phyloP scores from a whole-genome alignment of 805 yeast species.

The Barnettozyma californica region DNA sequence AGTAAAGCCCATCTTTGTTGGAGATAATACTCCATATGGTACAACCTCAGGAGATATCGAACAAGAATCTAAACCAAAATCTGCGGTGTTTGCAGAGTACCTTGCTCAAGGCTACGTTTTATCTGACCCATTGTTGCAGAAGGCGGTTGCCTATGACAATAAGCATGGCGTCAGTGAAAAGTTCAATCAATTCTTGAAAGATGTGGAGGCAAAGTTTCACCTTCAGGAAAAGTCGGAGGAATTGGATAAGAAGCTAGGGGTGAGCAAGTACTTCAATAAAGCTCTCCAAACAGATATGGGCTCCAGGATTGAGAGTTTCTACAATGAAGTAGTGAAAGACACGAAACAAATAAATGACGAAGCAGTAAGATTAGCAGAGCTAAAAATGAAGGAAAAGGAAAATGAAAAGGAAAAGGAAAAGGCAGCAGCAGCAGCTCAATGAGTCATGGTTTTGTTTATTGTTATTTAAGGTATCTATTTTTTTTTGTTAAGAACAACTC shows the following conservation, averaged over 20 bases:
- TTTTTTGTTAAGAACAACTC: neutral
- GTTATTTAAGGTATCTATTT: too few relatives aligned
- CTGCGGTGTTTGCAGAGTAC: slow-evolving; percentile 70
- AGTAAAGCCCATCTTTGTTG: slow-evolving; percentile 1
- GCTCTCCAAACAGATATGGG: slow-evolving; percentile 42
- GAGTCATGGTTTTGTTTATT: neutral
- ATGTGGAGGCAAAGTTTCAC: slow-evolving; percentile 52
- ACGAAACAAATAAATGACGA: slow-evolving; percentile 65
- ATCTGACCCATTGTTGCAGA: slow-evolving; percentile 54
- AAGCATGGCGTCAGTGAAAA: slow-evolving; percentile 53
- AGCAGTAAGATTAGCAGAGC: slow-evolving; percentile 63
- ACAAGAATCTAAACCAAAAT: slow-evolving; percentile 76
- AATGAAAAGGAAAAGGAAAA: slow-evolving; percentile 3
- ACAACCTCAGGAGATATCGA: slow-evolving; percentile 39
- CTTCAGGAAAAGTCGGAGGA: slow-evolving; percentile 31
- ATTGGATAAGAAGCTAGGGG: slow-evolving; percentile 17
- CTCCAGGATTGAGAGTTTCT: slow-evolving; percentile 54
- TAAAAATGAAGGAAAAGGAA: slow-evolving; percentile 35
- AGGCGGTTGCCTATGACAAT: slow-evolving; percentile 59
- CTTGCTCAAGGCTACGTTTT: slow-evolving; percentile 68
- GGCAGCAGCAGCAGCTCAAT: neutral
- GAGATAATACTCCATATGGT: neutral
- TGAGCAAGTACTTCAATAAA: slow-evolving; percentile 31
- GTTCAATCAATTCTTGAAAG: slow-evolving; percentile 50
- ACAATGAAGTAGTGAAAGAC: slow-evolving; percentile 48